These are phyloP conservation scores for Pseudognaphalium luteoalbum DNA, from an alignment of 129 eudicot genomes.

Conservation along the genomic window DNA sequence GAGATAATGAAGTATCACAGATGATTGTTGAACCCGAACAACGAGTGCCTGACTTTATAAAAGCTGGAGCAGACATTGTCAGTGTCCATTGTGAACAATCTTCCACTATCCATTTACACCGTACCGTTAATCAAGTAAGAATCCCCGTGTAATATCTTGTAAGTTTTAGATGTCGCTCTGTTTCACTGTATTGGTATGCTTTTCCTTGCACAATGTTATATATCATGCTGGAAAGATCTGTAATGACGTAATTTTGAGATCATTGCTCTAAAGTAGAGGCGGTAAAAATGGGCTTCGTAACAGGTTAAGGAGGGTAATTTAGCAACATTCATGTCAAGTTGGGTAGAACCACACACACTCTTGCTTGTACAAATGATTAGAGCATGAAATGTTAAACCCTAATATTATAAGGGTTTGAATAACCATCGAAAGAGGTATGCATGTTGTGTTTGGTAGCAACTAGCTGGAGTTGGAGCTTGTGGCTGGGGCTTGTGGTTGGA, in stretches of 20 bases:
- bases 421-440: background rate
- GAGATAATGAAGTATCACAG: constrained; percentile 45
- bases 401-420: background rate
- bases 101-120: constrained; percentile 95
- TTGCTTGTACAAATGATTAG: too few species aligned
- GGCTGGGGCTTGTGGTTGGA: too few species aligned
- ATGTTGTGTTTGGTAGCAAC: too few species aligned
- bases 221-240: background rate
- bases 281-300: background rate
- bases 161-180: background rate
- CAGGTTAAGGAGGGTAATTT: background rate
- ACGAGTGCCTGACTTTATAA: constrained; percentile 89
- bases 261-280: background rate
- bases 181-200: background rate
- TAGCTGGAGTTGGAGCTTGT: too few species aligned
- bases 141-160: constrained; percentile 6
- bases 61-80: constrained; percentile 99
- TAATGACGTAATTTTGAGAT: background rate
- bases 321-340: background rate
- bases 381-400: too few species aligned
- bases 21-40: constrained; percentile 99
- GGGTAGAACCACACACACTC: background rate
- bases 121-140: constrained; percentile 84
- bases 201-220: background rate
- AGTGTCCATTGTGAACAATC: constrained; percentile 97